Evolutionary conservation across 140 eudicot species (phyloP), one percentile per base, ranked within the genome.

Genomic region (Anethum foeniculum): DNA sequence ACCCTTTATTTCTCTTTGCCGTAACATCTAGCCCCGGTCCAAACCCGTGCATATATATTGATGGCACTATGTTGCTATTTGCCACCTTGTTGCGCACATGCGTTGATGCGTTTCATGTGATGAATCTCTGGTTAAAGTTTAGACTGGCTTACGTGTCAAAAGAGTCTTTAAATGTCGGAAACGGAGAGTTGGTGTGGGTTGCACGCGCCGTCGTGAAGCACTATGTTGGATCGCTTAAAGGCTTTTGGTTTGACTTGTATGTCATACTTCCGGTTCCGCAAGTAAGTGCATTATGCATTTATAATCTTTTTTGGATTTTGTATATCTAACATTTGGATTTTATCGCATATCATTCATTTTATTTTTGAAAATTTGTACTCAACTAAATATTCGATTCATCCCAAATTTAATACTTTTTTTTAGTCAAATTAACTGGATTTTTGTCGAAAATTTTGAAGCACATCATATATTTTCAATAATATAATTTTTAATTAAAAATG

Each of bases 131-230:
- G 97, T 86, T 94, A 64, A 96, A 90, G 92, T 92, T 94, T 62
- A 87, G 95, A 82, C 68, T 92, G 84, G 98, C 97, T 80, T 94
- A 89, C 87, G 96, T 92, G 86, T 89, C 93, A 0, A 84, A 88
- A 76, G 93, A 90, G 86, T 90, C 98, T 76, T 75, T 94, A 86
- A 93, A 89, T 1, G 89, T 90, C 10, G 98, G 98, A 18, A 89
- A 91, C 69, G 98, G 98, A 60, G 88, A 83, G 73, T 92, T 94
- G 76, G 96, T 90, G 86, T 94, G 98, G 98, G 93, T 92, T 72
- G 79, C 96, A 77, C 93, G 94, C 60, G 90, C 87, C n/a, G 83
- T 94, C 48, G 97, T 89, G 3, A 77, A 84, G 10, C 95, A 87
- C 60, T 92, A 94, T 65, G 86, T 92, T 9, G 74, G 90, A 27